Percentiles rank a stretch among this genome's conserved stretches.
phyloP scores from a whole-genome alignment of 2,329 filamentous ascomycete species.

The Ramularia collo-cygni region DNA sequence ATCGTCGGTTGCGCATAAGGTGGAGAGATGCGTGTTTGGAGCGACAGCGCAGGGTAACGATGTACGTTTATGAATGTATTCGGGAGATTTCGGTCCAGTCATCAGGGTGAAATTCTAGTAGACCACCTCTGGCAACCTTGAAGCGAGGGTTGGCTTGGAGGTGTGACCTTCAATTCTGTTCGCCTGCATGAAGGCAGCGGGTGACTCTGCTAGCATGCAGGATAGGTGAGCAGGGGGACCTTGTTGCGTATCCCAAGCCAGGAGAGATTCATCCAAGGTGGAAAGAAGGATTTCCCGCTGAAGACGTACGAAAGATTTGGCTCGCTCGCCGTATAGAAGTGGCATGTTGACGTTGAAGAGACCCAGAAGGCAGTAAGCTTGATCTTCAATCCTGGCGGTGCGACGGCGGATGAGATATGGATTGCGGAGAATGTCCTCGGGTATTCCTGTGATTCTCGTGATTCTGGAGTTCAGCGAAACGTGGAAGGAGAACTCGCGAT shows the following conservation, averaged over 20 bases:
- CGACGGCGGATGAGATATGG: no score
- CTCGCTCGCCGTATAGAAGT: slow-evolving; percentile 12
- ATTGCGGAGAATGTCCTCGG: not conserved
- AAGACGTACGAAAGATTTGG: slow-evolving; percentile 10
- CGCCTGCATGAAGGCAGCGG: no score
- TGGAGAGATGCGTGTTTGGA: no score
- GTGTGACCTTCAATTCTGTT: no score
- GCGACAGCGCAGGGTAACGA: no score
- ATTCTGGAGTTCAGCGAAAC: slow-evolving; percentile 4
- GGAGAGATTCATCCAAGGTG: not conserved
- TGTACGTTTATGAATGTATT: no score
- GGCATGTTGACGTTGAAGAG: slow-evolving; percentile 40
- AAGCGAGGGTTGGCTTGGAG: no score
- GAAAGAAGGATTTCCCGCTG: slow-evolving; percentile 9
- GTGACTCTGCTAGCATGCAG: no score
- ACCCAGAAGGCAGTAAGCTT: slow-evolving; percentile 42
- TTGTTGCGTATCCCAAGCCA: slow-evolving; percentile 6
- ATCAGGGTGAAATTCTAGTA: no score
- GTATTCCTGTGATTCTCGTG: slow-evolving; percentile 16
- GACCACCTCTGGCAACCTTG: no score
- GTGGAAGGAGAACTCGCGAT: not conserved
- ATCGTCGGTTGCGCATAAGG: no score
- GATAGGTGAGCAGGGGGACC: slow-evolving; percentile 11
- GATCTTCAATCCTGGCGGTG: slow-evolving; percentile 33
- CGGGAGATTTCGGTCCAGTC: no score